Evolutionary conservation across 2,329 filamentous ascomycete species (phyloP), one percentile per base, ranked within the genome.

Genomic region (Cladosporium cucumerinum): DNA sequence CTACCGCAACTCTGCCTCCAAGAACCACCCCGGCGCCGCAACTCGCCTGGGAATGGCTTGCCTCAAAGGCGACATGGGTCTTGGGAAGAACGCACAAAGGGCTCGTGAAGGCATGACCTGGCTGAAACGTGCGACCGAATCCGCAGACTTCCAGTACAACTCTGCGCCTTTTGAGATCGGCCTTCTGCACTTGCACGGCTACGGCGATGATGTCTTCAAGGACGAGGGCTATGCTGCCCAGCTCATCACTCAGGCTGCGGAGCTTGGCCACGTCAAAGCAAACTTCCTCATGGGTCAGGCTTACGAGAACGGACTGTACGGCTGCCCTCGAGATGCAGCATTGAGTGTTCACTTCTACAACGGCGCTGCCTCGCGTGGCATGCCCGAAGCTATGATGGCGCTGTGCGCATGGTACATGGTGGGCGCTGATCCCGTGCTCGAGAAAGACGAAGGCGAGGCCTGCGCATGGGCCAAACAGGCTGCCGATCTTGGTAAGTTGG

Each of bases 331-430:
- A 61, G 95, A 99, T 76, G 92, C 95, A 1, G 92, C 93, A 1
- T 82, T 99, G 61, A 97, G 93, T 69, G 93, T 99, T 11, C 95
- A 99, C 77, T 99, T 97, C 75, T 99, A 99, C 80, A 99, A 94
- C 1, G 89, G 89, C 28, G 94, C 95, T 14, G 95, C 95, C 2
- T 91, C 96, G 73, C 84, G 85, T 54, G 92, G 92, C 1, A 90
- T 97, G 73, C 84, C 93, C 0, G 85, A 88, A 57, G 94, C 93
- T 57, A 98, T 98, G 93, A 97, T 99, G 93, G 94, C 94, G 5
- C 83, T 99, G 10, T 99, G 95, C 78, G 95, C 95, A 12, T 99
- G 95, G 95, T 99, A 98, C 77, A 90, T 98, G 84, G 90, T 98
- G 48, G 95, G 95, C 12, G 95, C 95, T 1, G 90, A 93, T 70